Conservation (phyloP, 208 protist species). For the Trypanosoma platydactyli region DNA sequence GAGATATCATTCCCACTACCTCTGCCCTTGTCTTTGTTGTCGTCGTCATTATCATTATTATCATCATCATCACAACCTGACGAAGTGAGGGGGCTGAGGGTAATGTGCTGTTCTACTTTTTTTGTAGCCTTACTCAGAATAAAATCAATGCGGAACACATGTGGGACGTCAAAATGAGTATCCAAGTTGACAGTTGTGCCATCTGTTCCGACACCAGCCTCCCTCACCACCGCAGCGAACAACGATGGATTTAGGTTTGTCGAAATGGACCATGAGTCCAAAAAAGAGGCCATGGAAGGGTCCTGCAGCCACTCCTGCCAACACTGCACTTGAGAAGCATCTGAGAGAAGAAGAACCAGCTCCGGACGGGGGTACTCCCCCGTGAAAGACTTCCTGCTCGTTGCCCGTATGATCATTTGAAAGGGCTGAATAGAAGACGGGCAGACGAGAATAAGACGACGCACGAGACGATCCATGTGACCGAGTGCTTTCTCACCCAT, state of each 20-base stretch:
- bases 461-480: constrained; percentile 67
- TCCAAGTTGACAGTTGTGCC: constrained; percentile 47
- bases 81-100: constrained; percentile 57
- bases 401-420: constrained; percentile 22
- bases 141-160: constrained; percentile 82
- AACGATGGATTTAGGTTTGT: constrained; percentile 46
- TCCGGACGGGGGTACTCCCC: constrained; percentile 42
- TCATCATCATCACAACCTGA: constrained; percentile 45
- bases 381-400: constrained; percentile 13
- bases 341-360: constrained; percentile 49
- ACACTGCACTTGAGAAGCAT: constrained; percentile 23
- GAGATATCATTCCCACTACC: no score
- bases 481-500: constrained; percentile 73
- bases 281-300: neutral
- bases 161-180: constrained; percentile 42
- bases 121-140: constrained; percentile 75
- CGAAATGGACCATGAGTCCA: constrained; percentile 27
- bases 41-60: constrained; percentile 17
- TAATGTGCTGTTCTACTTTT: constrained; percentile 60
- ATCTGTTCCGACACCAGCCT: constrained; percentile 40
- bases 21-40: constrained; percentile 29
- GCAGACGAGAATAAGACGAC: constrained; percentile 58
- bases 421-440: constrained; percentile 38
- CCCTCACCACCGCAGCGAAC: constrained; percentile 51
- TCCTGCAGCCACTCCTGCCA: constrained; percentile 41